Conservation (phyloP, 768 basidiomycete genomes). For the Amanita polypyramis region DNA sequence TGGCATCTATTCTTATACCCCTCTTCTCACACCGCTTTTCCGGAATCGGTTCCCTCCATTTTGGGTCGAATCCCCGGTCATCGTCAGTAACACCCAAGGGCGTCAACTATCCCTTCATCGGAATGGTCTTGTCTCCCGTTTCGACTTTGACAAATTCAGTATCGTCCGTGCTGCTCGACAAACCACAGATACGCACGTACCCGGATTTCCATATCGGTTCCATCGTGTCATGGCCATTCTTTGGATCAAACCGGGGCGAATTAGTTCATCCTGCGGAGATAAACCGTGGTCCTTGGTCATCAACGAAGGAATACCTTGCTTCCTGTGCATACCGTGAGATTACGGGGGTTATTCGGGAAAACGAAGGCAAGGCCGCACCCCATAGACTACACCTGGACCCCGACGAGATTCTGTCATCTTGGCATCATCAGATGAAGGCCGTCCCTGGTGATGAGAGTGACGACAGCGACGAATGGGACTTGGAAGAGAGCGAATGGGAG, state of each 20-base stretch:
- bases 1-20: constrained; percentile 59
- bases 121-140: constrained; percentile 20
- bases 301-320: constrained; percentile 45
- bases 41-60: constrained; percentile 66
- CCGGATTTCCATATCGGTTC: constrained; percentile 56
- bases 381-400: constrained; percentile 77
- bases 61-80: constrained; percentile 30
- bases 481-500: constrained; percentile 72
- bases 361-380: constrained; percentile 66
- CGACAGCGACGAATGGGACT: constrained; percentile 69
- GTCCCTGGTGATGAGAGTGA: constrained; percentile 68
- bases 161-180: constrained; percentile 12
- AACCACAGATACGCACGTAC: constrained; percentile 12
- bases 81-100: constrained; percentile 36
- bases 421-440: constrained; percentile 58
- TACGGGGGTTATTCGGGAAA: constrained; percentile 61
- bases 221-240: constrained; percentile 88
- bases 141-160: constrained; percentile 19
- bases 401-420: constrained; percentile 58
- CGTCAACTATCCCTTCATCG: constrained; percentile 30
- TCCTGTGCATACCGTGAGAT: constrained; percentile 69
- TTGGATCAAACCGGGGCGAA: constrained; percentile 74
- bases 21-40: constrained; percentile 72
- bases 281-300: constrained; percentile 71
- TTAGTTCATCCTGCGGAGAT: constrained; percentile 57